Percentiles rank a stretch among this genome's conserved stretches.
Evolutionary conservation across 345 rosid genomes (phyloP).

Genomic region (Brassica rapa): DNA sequence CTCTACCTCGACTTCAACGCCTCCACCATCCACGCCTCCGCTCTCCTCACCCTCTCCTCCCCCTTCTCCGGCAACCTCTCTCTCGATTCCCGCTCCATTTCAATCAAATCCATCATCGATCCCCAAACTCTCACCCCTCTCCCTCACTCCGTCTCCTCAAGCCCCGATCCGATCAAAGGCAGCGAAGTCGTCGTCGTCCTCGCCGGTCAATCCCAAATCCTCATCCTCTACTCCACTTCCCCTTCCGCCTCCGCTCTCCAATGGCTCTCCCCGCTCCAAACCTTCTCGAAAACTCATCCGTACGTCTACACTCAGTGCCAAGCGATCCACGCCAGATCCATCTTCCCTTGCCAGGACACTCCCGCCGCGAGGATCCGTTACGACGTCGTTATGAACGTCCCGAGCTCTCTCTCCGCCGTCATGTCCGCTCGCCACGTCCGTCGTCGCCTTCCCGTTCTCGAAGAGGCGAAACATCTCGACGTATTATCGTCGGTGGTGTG

Average conservation of each 20-base stretch:
- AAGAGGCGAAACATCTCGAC: constrained; percentile 47
- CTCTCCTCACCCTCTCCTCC: constrained; percentile 63
- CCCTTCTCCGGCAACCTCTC: constrained; percentile 52
- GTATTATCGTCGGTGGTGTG: constrained; percentile 39
- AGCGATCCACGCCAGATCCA: constrained; percentile 81
- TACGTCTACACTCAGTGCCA: constrained; percentile 93
- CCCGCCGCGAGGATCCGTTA: constrained; percentile 83
- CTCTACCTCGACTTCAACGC: constrained; percentile 76
- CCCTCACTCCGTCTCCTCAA: constrained; percentile 48
- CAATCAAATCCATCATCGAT: constrained; percentile 47
- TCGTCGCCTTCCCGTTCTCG: constrained; percentile 57
- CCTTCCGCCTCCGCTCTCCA: constrained; percentile 84
- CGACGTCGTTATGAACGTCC: constrained; percentile 65
- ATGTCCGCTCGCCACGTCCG: constrained; percentile 79
- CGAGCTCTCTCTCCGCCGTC: constrained; percentile 68
- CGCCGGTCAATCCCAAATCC: constrained; percentile 44
- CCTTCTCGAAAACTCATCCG: constrained; percentile 65
- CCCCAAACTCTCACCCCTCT: constrained; percentile 50
- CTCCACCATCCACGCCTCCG: constrained; percentile 73
- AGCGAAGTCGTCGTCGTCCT: constrained; percentile 50
- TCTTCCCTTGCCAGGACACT: constrained; percentile 93
- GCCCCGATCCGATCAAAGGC: constrained; percentile 58
- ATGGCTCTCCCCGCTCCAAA: constrained; percentile 78
- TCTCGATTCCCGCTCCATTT: constrained; percentile 75
- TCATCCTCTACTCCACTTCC: constrained; percentile 61